These are phyloP conservation scores for Aspergillus pseudonomiae DNA, from an alignment of 2,329 filamentous ascomycete species.

Conservation along the genomic window DNA sequence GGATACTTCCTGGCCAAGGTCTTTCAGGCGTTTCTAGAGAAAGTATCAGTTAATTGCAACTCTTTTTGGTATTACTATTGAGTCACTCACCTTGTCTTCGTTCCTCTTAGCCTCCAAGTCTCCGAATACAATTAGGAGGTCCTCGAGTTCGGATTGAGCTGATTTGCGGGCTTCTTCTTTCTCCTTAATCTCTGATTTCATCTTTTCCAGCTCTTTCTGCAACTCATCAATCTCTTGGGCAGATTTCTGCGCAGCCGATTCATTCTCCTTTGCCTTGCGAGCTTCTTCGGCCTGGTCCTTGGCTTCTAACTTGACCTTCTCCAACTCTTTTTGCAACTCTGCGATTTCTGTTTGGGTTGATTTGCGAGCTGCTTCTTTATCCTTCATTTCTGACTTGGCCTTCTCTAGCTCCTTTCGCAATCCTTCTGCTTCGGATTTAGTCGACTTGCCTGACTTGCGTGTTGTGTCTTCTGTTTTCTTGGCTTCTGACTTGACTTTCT, in stretches of 20 bases:
- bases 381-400: constrained; percentile 70
- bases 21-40: constrained; percentile 60
- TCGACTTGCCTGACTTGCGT: constrained; percentile 51
- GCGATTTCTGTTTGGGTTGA: constrained; percentile 73
- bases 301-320: constrained; percentile 70
- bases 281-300: constrained; percentile 74
- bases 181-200: constrained; percentile 40
- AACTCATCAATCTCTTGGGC: constrained; percentile 56
- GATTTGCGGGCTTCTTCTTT: constrained; percentile 66
- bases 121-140: constrained; percentile 78
- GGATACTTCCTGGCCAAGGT: constrained; percentile 71
- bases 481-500: constrained; percentile 33
- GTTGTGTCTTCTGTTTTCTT: constrained; percentile 60
- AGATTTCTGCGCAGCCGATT: constrained; percentile 27
- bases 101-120: constrained; percentile 77
- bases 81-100: constrained; percentile 69
- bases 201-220: constrained; percentile 35
- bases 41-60: constrained; percentile 6
- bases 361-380: constrained; percentile 58
- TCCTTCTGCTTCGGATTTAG: constrained; percentile 76
- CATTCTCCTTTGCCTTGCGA: constrained; percentile 29
- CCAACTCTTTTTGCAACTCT: constrained; percentile 78
- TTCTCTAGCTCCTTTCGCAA: constrained; percentile 79
- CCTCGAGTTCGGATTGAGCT: constrained; percentile 74
- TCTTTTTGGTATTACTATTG: neutral